Conservation (phyloP, 371 early-diverging fungal species). For the Dipsacomyces acuminosporus region DNA sequence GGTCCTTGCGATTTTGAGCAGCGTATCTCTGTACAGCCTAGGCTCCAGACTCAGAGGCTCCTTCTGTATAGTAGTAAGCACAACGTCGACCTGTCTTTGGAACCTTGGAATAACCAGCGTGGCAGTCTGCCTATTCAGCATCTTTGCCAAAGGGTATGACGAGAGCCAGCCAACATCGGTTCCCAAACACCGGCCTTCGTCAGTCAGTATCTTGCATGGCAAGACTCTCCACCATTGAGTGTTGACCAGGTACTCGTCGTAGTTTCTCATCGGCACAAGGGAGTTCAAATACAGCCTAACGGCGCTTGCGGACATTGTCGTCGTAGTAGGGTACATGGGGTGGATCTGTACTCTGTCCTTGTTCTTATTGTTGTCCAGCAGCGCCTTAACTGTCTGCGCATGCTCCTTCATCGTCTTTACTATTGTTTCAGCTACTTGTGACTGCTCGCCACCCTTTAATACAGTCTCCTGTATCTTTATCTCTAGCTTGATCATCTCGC, state of each 20-base stretch:
- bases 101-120: slow-evolving; percentile 43
- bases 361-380: slow-evolving; percentile 6
- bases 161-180: slow-evolving; percentile 30
- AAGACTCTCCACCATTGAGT: slow-evolving; percentile 46
- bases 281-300: slow-evolving; percentile 49
- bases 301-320: slow-evolving; percentile 49
- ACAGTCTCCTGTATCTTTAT: slow-evolving; percentile 48
- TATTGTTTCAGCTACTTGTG: slow-evolving; percentile 47
- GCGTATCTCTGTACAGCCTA: slow-evolving; percentile 46
- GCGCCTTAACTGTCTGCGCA: slow-evolving; percentile 9
- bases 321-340: slow-evolving; percentile 37
- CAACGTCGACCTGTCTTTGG: slow-evolving; percentile 45
- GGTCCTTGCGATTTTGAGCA: slow-evolving; percentile 39
- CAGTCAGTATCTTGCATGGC: not conserved
- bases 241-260: slow-evolving; percentile 49
- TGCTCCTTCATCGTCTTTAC: slow-evolving; percentile 37
- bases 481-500: slow-evolving; percentile 49
- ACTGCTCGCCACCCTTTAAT: slow-evolving; percentile 47
- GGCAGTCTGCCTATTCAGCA: slow-evolving; percentile 37
- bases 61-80: slow-evolving; percentile 39
- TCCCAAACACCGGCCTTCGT: slow-evolving; percentile 16
- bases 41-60: slow-evolving; percentile 49
- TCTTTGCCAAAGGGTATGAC: slow-evolving; percentile 41
- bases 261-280: slow-evolving; percentile 46
- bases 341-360: slow-evolving; percentile 27